Evolutionary conservation across 257 asterid genomes (phyloP).

Genomic region (Fraxinus anomala): DNA sequence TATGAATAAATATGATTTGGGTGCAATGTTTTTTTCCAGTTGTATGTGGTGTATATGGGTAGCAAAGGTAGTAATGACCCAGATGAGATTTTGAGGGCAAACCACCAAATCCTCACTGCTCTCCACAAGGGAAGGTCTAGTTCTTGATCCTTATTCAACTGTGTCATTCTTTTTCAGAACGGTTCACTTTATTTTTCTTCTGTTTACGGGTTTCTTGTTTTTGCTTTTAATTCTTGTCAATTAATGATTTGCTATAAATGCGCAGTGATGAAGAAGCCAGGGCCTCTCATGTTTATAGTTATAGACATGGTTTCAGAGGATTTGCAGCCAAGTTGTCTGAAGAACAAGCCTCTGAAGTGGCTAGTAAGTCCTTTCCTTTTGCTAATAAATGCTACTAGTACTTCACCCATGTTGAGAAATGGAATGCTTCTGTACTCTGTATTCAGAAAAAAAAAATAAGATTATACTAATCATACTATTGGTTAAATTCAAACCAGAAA

Average conservation of each 20-base stretch:
- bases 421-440: neutral
- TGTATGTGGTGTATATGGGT: slow-evolving; percentile 97
- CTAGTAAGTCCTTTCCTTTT: slow-evolving; percentile 46
- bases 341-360: slow-evolving; percentile 75
- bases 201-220: slow-evolving; percentile 4
- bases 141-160: slow-evolving; percentile 5
- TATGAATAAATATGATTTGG: neutral
- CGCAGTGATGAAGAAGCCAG: slow-evolving; percentile 73
- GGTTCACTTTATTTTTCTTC: neutral
- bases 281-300: slow-evolving; percentile 84
- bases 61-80: slow-evolving; percentile 65
- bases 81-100: slow-evolving; percentile 73
- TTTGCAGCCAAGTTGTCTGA: slow-evolving; percentile 92
- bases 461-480: slow-evolving; percentile 15
- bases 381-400: slow-evolving; percentile 25
- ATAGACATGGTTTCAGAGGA: slow-evolving; percentile 88
- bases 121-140: slow-evolving; percentile 80
- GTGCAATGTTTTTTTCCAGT: slow-evolving; percentile 38
- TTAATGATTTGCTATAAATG: slow-evolving; percentile 23
- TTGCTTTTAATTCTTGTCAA: slow-evolving; percentile 18
- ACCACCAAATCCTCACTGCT: slow-evolving; percentile 68
- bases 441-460: neutral
- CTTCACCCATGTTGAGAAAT: neutral
- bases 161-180: neutral
- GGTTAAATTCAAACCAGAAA: slow-evolving; percentile 56